A percentile compares a stretch with the other conserved stretches of the same genome.
These are phyloP conservation scores for Ceratocystiopsis sp. DNA, from an alignment of 2,329 filamentous ascomycete species.

Conservation along the genomic window DNA sequence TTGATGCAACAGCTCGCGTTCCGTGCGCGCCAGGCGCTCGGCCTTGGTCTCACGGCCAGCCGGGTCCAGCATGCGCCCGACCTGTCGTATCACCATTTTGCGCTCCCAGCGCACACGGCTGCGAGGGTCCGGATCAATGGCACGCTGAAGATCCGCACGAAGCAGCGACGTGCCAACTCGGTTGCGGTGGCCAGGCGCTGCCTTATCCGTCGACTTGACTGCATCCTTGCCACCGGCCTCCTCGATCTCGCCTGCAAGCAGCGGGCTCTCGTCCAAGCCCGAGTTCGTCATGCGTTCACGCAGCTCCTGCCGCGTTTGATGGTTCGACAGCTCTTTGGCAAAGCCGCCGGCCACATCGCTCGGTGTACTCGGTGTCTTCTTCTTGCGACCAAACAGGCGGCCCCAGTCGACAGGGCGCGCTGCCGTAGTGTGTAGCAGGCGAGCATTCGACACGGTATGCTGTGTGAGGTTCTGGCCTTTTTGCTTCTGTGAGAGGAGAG, in stretches of 20 bases:
- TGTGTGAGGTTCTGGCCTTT: neutral
- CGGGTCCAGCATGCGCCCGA: constrained; percentile 50
- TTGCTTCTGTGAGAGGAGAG: constrained; percentile 1
- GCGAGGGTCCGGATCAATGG: constrained; percentile 59
- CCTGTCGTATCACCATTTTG: constrained; percentile 64
- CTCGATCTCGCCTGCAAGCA: constrained; percentile 43
- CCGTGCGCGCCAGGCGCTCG: constrained; percentile 49
- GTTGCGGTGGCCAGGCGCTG: constrained; percentile 2
- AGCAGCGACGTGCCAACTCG: constrained; percentile 18
- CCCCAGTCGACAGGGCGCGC: constrained; percentile 7
- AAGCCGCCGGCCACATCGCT: constrained; percentile 7
- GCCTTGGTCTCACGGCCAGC: constrained; percentile 32
- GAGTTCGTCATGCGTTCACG: constrained; percentile 27
- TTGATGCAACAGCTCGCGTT: constrained; percentile 37
- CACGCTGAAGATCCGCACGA: constrained; percentile 39
- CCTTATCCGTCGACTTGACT: neutral
- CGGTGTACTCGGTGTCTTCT: constrained; percentile 6
- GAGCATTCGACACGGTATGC: neutral
- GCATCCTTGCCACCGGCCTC: constrained; percentile 23
- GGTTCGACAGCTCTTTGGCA: constrained; percentile 12
- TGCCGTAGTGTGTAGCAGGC: constrained; percentile 6
- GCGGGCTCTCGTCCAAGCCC: constrained; percentile 31
- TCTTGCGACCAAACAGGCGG: constrained; percentile 12
- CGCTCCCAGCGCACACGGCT: constrained; percentile 61
- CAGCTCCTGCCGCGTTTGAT: constrained; percentile 20